Percentiles rank a stretch among this genome's conserved stretches.
These are phyloP conservation scores for Austroboletus rostrupii DNA, from an alignment of 1,284 basidiomycete genomes.

Conservation along the genomic window DNA sequence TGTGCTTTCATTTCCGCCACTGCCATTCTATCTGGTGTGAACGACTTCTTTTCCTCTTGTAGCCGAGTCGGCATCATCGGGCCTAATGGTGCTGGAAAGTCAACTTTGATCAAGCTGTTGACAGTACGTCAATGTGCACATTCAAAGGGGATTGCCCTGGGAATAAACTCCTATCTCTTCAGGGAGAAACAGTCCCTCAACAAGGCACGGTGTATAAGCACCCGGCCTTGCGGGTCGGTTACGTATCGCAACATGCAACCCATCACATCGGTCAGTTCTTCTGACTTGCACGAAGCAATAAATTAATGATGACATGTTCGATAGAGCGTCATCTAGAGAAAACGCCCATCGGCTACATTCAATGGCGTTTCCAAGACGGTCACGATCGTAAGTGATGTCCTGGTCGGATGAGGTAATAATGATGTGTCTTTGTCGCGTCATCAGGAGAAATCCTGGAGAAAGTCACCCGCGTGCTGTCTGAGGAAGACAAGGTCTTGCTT, in stretches of 20 bases:
- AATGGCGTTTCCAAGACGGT: slow-evolving; percentile 99
- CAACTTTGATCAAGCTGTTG: slow-evolving; percentile 94
- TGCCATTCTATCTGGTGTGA: slow-evolving; percentile 14
- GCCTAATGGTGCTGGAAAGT: slow-evolving; percentile 94
- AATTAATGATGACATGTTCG: slow-evolving; percentile 16
- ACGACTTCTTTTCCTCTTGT: slow-evolving; percentile 22
- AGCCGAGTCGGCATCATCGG: slow-evolving; percentile 87
- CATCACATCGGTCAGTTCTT: slow-evolving; percentile 75
- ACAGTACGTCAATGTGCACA: slow-evolving; percentile 51
- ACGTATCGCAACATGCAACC: slow-evolving; percentile 97
- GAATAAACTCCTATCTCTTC: slow-evolving; percentile 11
- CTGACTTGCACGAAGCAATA: slow-evolving; percentile 12
- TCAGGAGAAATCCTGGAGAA: slow-evolving; percentile 88
- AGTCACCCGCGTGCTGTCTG: slow-evolving; percentile 84
- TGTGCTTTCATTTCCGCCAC: slow-evolving; percentile 35
- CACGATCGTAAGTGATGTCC: slow-evolving; percentile 76
- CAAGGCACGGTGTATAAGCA: slow-evolving; percentile 95
- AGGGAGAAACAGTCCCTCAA: slow-evolving; percentile 94
- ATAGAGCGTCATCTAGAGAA: slow-evolving; percentile 90
- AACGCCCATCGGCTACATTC: slow-evolving; percentile 93
- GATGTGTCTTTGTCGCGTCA: slow-evolving; percentile 10
- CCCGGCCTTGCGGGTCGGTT: slow-evolving; percentile 92
- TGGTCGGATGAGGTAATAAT: slow-evolving; percentile 12
- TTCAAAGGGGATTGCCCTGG: slow-evolving; percentile 4
- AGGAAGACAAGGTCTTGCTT: slow-evolving; percentile 80